Conservation (phyloP, 2,329 filamentous ascomycete species). For the Westerdykella sp. region DNA sequence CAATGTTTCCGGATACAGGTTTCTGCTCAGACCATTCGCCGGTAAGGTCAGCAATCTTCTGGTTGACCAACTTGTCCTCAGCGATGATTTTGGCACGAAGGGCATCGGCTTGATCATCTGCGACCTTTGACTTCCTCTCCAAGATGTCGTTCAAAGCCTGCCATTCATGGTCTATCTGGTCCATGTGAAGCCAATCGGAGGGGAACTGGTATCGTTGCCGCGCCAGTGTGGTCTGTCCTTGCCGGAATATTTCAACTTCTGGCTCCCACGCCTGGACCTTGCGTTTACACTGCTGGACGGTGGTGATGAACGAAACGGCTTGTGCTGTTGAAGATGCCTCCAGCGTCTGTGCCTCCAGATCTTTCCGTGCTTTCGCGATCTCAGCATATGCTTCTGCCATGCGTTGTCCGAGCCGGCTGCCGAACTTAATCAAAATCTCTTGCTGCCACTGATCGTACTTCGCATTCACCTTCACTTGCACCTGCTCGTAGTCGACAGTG, state of each 20-base stretch:
- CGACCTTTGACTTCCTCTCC: constrained; percentile 85
- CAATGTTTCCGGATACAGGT: constrained; percentile 89
- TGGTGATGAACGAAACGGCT: constrained; percentile 96
- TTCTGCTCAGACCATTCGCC: constrained; percentile 93
- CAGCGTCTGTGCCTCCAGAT: constrained; percentile 85
- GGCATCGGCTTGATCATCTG: constrained; percentile 92
- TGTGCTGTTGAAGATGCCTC: constrained; percentile 94
- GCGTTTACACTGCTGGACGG: constrained; percentile 91
- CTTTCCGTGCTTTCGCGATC: constrained; percentile 80
- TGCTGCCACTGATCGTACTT: constrained; percentile 99
- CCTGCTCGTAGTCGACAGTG: constrained; percentile 95
- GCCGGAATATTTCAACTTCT: constrained; percentile 90
- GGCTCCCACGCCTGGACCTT: constrained; percentile 92
- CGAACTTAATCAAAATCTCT: constrained; percentile 92
- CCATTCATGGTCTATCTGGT: constrained; percentile 97
- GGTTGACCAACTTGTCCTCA: constrained; percentile 84
- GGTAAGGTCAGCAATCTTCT: constrained; percentile 81
- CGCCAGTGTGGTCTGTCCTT: constrained; percentile 86
- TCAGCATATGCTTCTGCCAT: constrained; percentile 92
- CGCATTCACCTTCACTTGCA: constrained; percentile 96
- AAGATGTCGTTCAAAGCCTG: constrained; percentile 87
- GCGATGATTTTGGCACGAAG: constrained; percentile 90
- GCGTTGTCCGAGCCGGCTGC: constrained; percentile 74
- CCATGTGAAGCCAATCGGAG: constrained; percentile 88
- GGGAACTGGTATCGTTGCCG: constrained; percentile 93